Evolutionary conservation across 148 eudicot genomes (phyloP).

Genomic region (Salicornia ramosissima): DNA sequence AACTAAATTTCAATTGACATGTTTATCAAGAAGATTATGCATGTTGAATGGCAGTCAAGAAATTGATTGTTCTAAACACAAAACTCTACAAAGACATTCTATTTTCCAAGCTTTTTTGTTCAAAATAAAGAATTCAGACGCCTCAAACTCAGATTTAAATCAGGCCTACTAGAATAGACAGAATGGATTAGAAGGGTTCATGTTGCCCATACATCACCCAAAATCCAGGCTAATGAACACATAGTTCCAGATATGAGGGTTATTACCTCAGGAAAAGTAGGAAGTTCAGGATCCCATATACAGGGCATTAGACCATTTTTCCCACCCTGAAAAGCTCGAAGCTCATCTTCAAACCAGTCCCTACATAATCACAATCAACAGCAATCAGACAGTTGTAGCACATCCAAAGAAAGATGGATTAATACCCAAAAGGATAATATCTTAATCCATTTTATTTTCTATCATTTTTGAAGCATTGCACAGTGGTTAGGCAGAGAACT

Average conservation of each 20-base stretch:
- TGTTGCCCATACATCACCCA: background rate
- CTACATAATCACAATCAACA: constrained; percentile 40
- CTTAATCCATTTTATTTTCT: no score
- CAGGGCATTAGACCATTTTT: constrained; percentile 95
- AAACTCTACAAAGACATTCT: background rate
- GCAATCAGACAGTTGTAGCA: constrained; percentile 19
- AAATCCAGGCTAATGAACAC: background rate
- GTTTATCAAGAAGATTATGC: background rate
- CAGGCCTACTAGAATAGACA: background rate
- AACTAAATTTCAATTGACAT: background rate
- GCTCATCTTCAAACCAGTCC: constrained; percentile 99
- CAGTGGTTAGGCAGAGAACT: background rate
- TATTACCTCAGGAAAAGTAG: constrained; percentile 94
- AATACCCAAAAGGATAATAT: background rate
- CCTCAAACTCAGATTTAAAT: background rate
- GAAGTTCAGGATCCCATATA: constrained; percentile 83
- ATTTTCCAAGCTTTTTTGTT: background rate
- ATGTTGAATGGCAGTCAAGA: background rate
- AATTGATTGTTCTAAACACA: background rate
- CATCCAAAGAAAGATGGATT: background rate
- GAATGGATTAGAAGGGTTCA: background rate
- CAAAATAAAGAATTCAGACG: background rate
- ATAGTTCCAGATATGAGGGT: background rate
- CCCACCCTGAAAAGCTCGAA: constrained; percentile 96
- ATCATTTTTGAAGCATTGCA: background rate